Conservation (phyloP, 768 basidiomycete genomes). For the Coprinellus aureogranulatus region DNA sequence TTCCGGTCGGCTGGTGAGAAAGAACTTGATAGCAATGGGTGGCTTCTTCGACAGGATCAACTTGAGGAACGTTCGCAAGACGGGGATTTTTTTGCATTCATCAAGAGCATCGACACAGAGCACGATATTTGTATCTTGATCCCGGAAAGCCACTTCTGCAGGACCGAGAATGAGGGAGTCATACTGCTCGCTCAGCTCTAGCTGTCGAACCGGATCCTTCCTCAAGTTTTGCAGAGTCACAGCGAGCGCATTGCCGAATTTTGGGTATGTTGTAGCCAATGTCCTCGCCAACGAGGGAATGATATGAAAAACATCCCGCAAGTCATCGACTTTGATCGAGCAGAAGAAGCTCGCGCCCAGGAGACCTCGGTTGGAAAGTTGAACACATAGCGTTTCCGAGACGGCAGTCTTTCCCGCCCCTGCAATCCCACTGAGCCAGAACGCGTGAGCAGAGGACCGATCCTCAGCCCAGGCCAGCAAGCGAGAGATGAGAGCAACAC, state of each 20-base stretch:
- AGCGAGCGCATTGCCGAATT: background rate
- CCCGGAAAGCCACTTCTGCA: background rate
- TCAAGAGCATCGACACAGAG: constrained; percentile 22
- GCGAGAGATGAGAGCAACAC: background rate
- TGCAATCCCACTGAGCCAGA: constrained; percentile 6
- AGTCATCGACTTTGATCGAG: background rate
- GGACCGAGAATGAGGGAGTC: background rate
- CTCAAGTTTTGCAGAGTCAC: background rate
- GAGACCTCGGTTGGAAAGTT: background rate
- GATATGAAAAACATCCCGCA: background rate
- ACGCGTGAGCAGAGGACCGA: background rate
- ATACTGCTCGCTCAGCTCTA: background rate
- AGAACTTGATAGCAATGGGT: constrained; percentile 16
- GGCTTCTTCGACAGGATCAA: constrained; percentile 3
- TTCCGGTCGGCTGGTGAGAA: constrained; percentile 20
- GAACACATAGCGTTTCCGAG: constrained; percentile 2
- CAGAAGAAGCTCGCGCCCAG: constrained; percentile 11
- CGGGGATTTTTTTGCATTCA: constrained; percentile 14
- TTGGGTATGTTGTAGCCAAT: background rate
- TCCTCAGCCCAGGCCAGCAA: background rate
- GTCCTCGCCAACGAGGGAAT: background rate
- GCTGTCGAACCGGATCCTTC: too few relatives aligned
- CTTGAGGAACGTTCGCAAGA: constrained; percentile 13
- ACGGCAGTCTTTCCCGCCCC: constrained; percentile 12
- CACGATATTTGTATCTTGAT: background rate